Conservation (phyloP, 768 basidiomycete genomes). For the Calocera cornea region DNA sequence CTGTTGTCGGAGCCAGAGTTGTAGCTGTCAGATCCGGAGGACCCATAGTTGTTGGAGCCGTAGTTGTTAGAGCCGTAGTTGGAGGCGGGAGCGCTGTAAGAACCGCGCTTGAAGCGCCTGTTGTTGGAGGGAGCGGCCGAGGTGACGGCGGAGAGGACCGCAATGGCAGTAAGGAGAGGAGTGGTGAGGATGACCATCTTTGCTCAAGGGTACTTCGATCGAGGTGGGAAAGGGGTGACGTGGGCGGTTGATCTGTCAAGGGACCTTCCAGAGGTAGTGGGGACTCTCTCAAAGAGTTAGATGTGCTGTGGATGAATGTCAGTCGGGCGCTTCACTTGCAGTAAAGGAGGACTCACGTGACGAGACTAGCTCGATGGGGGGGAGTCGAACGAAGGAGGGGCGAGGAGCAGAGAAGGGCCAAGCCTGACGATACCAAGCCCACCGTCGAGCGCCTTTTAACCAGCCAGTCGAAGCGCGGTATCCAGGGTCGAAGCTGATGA, state of each 20-base stretch:
- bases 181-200: conserved; percentile 48
- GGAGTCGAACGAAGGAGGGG: conserved; percentile 5
- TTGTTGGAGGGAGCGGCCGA: conserved; percentile 35
- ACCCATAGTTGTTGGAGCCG: neutral
- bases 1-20: neutral
- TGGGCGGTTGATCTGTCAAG: conserved; percentile 30
- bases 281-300: conserved; percentile 16
- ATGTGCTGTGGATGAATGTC: neutral
- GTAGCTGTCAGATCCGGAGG: neutral
- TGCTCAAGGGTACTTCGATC: conserved; percentile 28
- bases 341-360: neutral
- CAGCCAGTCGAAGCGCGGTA: neutral
- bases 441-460: neutral
- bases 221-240: conserved; percentile 26
- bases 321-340: neutral
- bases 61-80: conserved; percentile 34
- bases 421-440: neutral
- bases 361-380: neutral
- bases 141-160: conserved; percentile 39
- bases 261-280: conserved; percentile 52
- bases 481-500: neutral
- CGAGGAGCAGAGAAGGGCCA: conserved; percentile 4
- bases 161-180: conserved; percentile 40
- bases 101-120: conserved; percentile 1
- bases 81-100: conserved; percentile 20